Evolutionary conservation across 805 yeast genomes (phyloP), one percentile per base, ranked within the genome.

Genomic region (Hanseniaspora meyeri): DNA sequence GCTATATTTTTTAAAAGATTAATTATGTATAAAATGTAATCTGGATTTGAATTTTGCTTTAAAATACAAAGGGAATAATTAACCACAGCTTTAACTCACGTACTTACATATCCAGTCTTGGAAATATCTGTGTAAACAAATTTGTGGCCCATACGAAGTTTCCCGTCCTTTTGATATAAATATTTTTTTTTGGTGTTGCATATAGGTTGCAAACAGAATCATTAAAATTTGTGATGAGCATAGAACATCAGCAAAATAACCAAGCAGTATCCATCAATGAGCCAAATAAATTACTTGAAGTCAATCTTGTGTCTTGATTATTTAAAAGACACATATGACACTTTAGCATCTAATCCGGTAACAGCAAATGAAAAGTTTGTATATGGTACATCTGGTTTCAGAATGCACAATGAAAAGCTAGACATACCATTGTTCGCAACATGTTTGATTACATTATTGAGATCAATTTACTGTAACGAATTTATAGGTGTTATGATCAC

Each of bases 351-450:
- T 9, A 17, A 46, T 11, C 36, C 36, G 1, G 16, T 43, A 0
- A 65, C 67, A n/a, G 67, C 62, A 27, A 60, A 69, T 38, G 56
- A 59, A 1, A 46, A 11, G 11, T 83, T 80, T 65, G 70, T 79
- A 17, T 93, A 93, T 64, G 98, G 98, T n/a, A 93, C 98, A 0
- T 98, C 98, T 1, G 98, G 98, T 9, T 93, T 93, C 72, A 79
- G 98, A 58, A 82, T 83, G 72, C 72, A 79, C 49, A 90, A 95
- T 1, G 66, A 70, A 20, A 69, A 75, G 17, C 72, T 91, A 61
- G 95, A 87, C 65, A 82, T 88, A 17, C 91, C 90, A 36, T 85
- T 87, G 68, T 87, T 80, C 68, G 77, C 91, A 7, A 88, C 85
- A 17, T 96, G 96, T 1, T 73, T 89, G 19, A 67, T 90, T 31